A percentile compares a stretch with the other conserved stretches of the same genome.
These are phyloP conservation scores for Daldinia eschscholtzii DNA, from an alignment of 2,329 filamentous ascomycete species.

Conservation along the genomic window DNA sequence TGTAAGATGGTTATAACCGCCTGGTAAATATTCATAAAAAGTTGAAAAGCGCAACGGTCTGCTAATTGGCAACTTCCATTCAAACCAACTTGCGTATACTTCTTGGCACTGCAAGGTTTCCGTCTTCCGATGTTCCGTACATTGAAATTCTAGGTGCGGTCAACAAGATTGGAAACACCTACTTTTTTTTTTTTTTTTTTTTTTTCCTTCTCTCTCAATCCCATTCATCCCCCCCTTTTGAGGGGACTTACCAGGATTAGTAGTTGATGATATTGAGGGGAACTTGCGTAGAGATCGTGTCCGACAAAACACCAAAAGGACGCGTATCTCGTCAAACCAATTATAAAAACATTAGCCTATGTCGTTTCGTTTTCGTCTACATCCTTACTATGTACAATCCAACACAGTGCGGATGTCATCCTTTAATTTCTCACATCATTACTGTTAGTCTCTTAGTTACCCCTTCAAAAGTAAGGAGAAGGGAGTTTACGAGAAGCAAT, in stretches of 20 bases:
- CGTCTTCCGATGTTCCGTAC: conserved; percentile 9
- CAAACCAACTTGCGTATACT: not conserved
- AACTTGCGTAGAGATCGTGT: not conserved
- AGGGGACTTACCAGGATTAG: not conserved
- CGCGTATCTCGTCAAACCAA: conserved; percentile 20
- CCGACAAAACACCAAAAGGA: conserved; percentile 16
- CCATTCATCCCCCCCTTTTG: not conserved
- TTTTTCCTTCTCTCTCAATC: not conserved
- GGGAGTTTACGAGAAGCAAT: conserved; percentile 19
- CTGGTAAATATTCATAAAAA: not conserved
- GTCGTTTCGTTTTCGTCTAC: not conserved
- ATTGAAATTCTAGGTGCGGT: conserved; percentile 8
- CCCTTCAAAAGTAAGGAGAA: conserved; percentile 12
- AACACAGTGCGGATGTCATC: not conserved
- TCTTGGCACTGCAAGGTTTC: conserved; percentile 10
- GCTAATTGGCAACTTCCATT: not conserved
- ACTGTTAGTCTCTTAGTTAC: not conserved
- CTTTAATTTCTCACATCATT: not conserved
- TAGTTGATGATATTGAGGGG: not conserved
- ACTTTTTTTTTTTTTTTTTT: not conserved
- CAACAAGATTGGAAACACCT: not conserved
- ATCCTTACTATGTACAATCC: not conserved
- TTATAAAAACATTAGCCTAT: not conserved
- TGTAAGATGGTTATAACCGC: no score
- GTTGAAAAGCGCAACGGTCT: conserved; percentile 6